Conservation (phyloP, 2,329 filamentous ascomycete genomes). For the Claviceps spartinae region DNA sequence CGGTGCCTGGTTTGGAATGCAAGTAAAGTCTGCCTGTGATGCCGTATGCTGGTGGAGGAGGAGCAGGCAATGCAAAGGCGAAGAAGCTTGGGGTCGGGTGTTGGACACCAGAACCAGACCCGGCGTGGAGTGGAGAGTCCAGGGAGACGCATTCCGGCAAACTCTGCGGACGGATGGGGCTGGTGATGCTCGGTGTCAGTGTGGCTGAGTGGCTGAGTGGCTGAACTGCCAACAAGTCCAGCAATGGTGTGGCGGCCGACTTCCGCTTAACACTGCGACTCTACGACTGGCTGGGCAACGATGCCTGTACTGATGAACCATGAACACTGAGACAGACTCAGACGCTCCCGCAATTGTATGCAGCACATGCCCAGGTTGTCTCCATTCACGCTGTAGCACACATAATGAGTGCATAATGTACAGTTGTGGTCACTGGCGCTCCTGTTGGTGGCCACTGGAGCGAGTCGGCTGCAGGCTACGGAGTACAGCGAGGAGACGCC, state of each 20-base stretch:
- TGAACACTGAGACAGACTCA: too few relatives aligned
- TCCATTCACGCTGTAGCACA: too few relatives aligned
- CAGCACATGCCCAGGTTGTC: too few relatives aligned
- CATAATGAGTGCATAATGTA: too few relatives aligned
- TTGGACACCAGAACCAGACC: neutral
- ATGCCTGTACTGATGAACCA: too few relatives aligned
- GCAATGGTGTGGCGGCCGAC: neutral
- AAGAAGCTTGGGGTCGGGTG: slow-evolving; percentile 5
- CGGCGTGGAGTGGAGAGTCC: neutral
- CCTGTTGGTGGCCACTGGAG: too few relatives aligned
- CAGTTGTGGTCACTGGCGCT: too few relatives aligned
- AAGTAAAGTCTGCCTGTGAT: slow-evolving; percentile 5
- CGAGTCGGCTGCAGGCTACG: too few relatives aligned
- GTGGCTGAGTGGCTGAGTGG: neutral
- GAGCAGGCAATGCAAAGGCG: slow-evolving; percentile 3
- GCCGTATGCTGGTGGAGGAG: slow-evolving; percentile 2
- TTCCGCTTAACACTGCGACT: too few relatives aligned
- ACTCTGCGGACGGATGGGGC: slow-evolving; percentile 10
- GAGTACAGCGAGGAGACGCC: too few relatives aligned
- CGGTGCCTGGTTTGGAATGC: slow-evolving; percentile 1
- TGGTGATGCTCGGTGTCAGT: neutral
- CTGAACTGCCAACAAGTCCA: neutral
- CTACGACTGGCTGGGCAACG: too few relatives aligned
- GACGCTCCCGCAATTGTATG: too few relatives aligned
- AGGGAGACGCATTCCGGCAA: slow-evolving; percentile 5